Base-by-base conservation (phyloP, 306 rosid species). In the Erythrophleum fordii region DNA sequence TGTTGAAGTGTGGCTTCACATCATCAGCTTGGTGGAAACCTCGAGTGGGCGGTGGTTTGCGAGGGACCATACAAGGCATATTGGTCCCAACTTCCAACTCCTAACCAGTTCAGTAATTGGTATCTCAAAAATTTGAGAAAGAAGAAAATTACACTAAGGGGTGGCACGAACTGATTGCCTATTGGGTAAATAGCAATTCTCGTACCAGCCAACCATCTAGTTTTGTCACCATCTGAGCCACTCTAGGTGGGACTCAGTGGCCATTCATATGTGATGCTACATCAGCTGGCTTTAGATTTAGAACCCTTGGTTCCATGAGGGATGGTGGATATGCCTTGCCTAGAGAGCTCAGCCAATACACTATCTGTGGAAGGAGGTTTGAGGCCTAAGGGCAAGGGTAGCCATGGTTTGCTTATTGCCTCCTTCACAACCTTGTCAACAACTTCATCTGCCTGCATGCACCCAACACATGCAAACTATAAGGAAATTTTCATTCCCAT, bases 321-420 rank as follows among this genome's bases (percentile, higher is more conserved):
- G 74, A 86, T 81, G 81, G 64, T 72, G 78, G 91, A 86, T 81
- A 93, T 87, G 82, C 98, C 98, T 88, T 90, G 91, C 81, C 80
- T 88, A 41, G 95, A 85, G 62, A 96, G 97, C 78, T 96, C 99
- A 60, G 86, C 80, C 69, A 93, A 82, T 1, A 96, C 97, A 77
- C 89, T 83, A 22, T 93, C 99, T 0, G 91, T 85, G 31, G 97
- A 96, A 62, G 99, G 99, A 58, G 98, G 93, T 71, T 96, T 96
- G 4, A 96, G 94, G 39, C 99, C 99, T 42, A 95, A 80, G 8
- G 99, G 99, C 39, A 93, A 81, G 5, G 99, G 99, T 49, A 93
- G 81, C 99, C 99, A 93, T 80, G 99, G 99, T 85, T 93, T 93
- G 91, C 39, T 90, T 10, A 95, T 95, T 87, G 95, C 99, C 73